Conservation (phyloP, 2,329 filamentous ascomycete species). For the Elsinoe fawcettii region DNA sequence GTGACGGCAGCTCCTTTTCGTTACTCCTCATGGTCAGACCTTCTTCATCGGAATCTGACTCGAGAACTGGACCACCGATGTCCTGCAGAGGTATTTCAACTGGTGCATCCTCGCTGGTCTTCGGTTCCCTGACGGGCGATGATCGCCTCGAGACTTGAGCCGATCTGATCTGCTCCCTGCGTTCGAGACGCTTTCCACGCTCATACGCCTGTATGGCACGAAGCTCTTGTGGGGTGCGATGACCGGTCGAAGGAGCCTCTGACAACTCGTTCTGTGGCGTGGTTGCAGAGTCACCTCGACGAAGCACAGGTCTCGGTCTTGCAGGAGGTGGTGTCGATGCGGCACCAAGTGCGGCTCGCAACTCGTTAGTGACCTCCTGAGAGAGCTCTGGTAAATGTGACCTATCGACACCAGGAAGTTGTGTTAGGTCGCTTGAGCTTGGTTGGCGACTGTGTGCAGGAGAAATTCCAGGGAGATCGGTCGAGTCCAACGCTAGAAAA, state of each 20-base stretch:
- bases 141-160: conserved; percentile 25
- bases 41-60: conserved; percentile 29
- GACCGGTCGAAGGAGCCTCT: conserved; percentile 4
- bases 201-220: conserved; percentile 28
- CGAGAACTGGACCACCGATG: conserved; percentile 18
- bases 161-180: conserved; percentile 24
- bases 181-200: conserved; percentile 29
- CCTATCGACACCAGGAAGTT: background rate
- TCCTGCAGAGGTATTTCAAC: conserved; percentile 26
- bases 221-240: conserved; percentile 13
- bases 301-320: conserved; percentile 15
- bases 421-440: conserved; percentile 2
- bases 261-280: conserved; percentile 12
- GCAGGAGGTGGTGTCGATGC: conserved; percentile 12
- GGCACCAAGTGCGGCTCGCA: conserved; percentile 15
- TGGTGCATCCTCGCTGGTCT: background rate
- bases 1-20: conserved; percentile 14
- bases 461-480: background rate
- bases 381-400: conserved; percentile 17
- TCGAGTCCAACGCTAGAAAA: background rate
- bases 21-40: background rate
- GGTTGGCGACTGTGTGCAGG: conserved; percentile 13
- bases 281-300: conserved; percentile 16
- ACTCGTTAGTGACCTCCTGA: conserved; percentile 16
- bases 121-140: conserved; percentile 23